Evolutionary conservation across 768 basidiomycete species (phyloP).

Genomic region (Rhizopogon sp.): DNA sequence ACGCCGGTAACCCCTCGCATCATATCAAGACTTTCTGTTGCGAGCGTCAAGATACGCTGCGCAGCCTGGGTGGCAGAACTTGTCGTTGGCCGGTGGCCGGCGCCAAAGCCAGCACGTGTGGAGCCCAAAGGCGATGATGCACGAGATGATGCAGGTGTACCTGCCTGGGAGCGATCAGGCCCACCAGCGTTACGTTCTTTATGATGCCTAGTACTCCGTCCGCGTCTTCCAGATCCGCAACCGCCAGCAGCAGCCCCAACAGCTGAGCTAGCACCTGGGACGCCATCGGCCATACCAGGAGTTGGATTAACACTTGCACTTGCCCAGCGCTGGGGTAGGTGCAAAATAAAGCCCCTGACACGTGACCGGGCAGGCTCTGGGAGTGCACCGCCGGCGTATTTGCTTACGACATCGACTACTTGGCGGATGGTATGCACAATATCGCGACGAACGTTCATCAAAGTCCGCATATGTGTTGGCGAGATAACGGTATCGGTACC

Average conservation of each 20-base stretch:
- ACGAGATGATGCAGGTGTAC: slow-evolving; percentile 30
- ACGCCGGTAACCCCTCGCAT: slow-evolving; percentile 84
- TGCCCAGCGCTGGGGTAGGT: slow-evolving; percentile 81
- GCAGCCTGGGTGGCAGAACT: slow-evolving; percentile 69
- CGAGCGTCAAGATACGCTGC: slow-evolving; percentile 75
- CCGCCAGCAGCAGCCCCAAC: slow-evolving; percentile 27
- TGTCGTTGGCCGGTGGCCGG: slow-evolving; percentile 31
- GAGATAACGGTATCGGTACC: slow-evolving; percentile 32
- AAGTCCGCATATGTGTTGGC: slow-evolving; percentile 54
- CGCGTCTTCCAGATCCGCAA: slow-evolving; percentile 12
- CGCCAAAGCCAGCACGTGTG: slow-evolving; percentile 8
- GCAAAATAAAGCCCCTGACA: slow-evolving; percentile 73
- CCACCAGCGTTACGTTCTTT: slow-evolving; percentile 36
- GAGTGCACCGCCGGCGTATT: slow-evolving; percentile 80
- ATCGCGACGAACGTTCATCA: slow-evolving; percentile 70
- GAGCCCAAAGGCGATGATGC: slow-evolving; percentile 28
- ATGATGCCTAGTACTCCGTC: slow-evolving; percentile 16
- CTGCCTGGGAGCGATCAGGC: slow-evolving; percentile 24
- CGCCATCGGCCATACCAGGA: slow-evolving; percentile 20
- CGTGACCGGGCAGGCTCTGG: slow-evolving; percentile 77
- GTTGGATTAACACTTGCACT: slow-evolving; percentile 27
- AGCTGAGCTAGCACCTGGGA: slow-evolving; percentile 31
- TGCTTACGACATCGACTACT: slow-evolving; percentile 82
- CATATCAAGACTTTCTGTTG: slow-evolving; percentile 92
- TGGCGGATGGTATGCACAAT: slow-evolving; percentile 87